A percentile compares a stretch with the other conserved stretches of the same genome.
phyloP scores from a whole-genome alignment of 140 eudicot species.

The Stevia rebaudiana region DNA sequence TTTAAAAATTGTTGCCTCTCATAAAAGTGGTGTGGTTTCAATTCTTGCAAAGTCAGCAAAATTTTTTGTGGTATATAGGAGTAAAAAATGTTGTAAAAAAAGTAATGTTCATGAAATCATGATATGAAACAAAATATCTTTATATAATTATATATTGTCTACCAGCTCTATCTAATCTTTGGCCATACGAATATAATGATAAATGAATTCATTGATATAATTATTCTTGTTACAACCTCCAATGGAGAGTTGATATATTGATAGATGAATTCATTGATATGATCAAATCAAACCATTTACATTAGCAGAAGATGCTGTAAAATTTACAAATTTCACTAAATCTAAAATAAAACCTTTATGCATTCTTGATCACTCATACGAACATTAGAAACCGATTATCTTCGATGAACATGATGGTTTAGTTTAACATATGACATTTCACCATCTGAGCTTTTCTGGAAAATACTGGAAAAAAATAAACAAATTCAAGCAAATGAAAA shows the following conservation, averaged over 20 bases:
- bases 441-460: constrained; percentile 64
- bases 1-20: too few species aligned
- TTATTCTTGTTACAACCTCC: neutral
- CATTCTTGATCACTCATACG: neutral
- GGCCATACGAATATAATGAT: neutral
- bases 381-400: neutral
- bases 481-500: neutral
- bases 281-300: neutral
- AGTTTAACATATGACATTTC: constrained; percentile 2
- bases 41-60: too few species aligned
- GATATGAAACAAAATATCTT: too few species aligned
- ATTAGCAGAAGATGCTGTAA: neutral
- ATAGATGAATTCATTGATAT: neutral
- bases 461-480: constrained; percentile 39
- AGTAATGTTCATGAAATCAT: too few species aligned
- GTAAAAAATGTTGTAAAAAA: too few species aligned
- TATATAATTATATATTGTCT: too few species aligned
- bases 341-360: neutral
- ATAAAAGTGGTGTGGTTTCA: too few species aligned
- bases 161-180: neutral
- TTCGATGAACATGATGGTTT: neutral
- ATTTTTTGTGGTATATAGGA: too few species aligned
- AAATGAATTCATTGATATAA: too few species aligned
- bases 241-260: neutral
- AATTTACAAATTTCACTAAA: neutral